Evolutionary conservation across 2,329 filamentous ascomycete species (phyloP).

Genomic region (Hypoxylon sp.): DNA sequence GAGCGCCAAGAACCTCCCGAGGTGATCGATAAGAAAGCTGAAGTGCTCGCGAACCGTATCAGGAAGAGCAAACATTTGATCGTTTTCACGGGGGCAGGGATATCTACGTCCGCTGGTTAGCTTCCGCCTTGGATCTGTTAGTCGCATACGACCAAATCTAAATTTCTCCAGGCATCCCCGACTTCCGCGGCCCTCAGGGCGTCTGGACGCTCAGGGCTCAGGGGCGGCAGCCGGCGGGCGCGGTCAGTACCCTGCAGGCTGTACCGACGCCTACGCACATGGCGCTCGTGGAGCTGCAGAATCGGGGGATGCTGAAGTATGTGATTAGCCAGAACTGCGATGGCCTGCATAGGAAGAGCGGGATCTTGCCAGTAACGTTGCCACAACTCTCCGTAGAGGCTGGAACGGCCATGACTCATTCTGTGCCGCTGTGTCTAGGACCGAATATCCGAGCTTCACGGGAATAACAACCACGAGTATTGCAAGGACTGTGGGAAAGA

Average conservation of each 20-base stretch:
- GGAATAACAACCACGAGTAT: conserved; percentile 61
- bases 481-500: conserved; percentile 61
- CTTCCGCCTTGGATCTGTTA: not conserved
- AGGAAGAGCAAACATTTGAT: conserved; percentile 60
- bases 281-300: conserved; percentile 60
- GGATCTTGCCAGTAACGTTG: conserved; percentile 57
- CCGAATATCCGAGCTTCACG: conserved; percentile 61
- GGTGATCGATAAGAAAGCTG: conserved; percentile 54
- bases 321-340: conserved; percentile 62
- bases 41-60: conserved; percentile 54
- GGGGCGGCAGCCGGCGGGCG: conserved; percentile 51
- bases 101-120: conserved; percentile 61
- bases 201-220: conserved; percentile 61
- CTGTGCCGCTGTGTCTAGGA: conserved; percentile 49
- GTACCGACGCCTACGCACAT: conserved; percentile 61
- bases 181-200: conserved; percentile 62
- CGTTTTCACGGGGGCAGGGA: conserved; percentile 60
- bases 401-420: not conserved
- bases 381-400: not conserved
- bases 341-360: conserved; percentile 59
- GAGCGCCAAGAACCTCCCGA: conserved; percentile 48
- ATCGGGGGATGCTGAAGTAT: conserved; percentile 57
- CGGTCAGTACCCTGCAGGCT: conserved; percentile 57
- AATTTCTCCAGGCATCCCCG: conserved; percentile 56
- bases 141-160: conserved; percentile 9